Percentiles rank a stretch among this genome's conserved stretches.
Evolutionary conservation across 805 yeast genomes (phyloP).

Genomic region (Schizosaccharomyces lindneri): DNA sequence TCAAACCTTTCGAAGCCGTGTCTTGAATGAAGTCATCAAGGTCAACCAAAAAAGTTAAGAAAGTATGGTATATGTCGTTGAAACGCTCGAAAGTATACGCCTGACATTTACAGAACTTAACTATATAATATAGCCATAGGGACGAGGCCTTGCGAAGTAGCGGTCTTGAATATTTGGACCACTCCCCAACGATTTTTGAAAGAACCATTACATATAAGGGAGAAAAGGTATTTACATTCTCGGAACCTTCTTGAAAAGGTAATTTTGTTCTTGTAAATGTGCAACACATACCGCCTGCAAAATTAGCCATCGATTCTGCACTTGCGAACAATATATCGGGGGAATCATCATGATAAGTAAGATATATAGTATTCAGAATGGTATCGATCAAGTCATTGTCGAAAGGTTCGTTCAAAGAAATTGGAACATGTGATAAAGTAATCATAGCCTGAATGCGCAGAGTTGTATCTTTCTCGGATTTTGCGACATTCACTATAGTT

Average conservation of each 20-base stretch:
- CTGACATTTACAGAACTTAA: slow-evolving; percentile 42
- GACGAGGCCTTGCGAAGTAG: slow-evolving; percentile 24
- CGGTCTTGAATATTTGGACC: background rate
- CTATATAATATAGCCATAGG: slow-evolving; percentile 61
- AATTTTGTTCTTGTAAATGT: background rate
- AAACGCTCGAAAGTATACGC: slow-evolving; percentile 19
- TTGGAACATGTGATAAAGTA: background rate
- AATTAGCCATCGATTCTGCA: slow-evolving; percentile 60
- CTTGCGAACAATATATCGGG: slow-evolving; percentile 50
- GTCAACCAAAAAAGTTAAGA: slow-evolving; percentile 57
- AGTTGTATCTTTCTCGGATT: background rate
- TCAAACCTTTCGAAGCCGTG: slow-evolving; percentile 69
- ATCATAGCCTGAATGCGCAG: background rate
- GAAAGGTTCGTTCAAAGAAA: background rate
- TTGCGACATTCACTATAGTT: too few relatives aligned
- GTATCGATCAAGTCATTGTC: slow-evolving; percentile 10
- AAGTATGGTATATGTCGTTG: slow-evolving; percentile 42
- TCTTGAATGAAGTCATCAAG: slow-evolving; percentile 78
- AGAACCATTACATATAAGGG: slow-evolving; percentile 6
- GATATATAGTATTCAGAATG: slow-evolving; percentile 25
- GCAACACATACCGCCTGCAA: slow-evolving; percentile 45
- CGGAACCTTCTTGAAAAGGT: slow-evolving; percentile 13
- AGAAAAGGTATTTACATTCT: background rate
- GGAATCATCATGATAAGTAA: slow-evolving; percentile 39
- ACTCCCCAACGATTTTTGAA: background rate